A percentile compares a stretch with the other conserved stretches of the same genome.
phyloP scores from a whole-genome alignment of 116 monocot species.

The Posidonia oceanica region DNA sequence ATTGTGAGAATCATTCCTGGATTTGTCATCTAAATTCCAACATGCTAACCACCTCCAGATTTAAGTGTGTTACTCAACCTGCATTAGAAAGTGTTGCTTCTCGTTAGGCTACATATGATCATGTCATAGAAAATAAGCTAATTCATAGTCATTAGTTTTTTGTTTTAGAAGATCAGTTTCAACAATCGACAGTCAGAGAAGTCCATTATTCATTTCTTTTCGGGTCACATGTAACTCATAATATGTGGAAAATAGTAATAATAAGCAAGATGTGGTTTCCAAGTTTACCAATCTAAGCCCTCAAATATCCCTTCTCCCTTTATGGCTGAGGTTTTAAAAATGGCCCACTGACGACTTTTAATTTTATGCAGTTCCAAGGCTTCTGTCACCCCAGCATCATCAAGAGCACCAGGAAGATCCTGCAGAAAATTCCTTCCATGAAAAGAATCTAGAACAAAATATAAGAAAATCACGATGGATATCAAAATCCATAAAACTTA shows the following conservation, averaged over 20 bases:
- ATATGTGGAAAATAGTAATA: not conserved
- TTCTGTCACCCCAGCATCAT: constrained; percentile 91
- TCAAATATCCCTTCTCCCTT: constrained; percentile 97
- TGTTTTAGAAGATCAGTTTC: too few species aligned
- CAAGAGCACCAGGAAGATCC: constrained; percentile 95
- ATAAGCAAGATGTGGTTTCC: not conserved
- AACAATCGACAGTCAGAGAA: too few species aligned
- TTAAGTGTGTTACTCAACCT: constrained; percentile 97
- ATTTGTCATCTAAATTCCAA: not conserved
- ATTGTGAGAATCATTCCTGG: not conserved
- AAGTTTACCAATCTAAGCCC: constrained; percentile 78
- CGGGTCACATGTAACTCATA: too few species aligned
- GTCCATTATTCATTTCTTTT: too few species aligned
- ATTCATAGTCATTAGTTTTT: too few species aligned
- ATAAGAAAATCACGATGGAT: too few species aligned
- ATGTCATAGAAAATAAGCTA: too few species aligned
- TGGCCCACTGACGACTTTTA: constrained; percentile 92
- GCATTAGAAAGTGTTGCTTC: constrained; percentile 7
- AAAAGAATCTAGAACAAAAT: not conserved
- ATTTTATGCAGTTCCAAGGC: constrained; percentile 86
- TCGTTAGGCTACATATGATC: not conserved
- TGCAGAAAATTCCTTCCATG: constrained; percentile 8
- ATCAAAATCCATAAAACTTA: too few species aligned
- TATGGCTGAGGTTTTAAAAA: constrained; percentile 93
- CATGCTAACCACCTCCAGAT: constrained; percentile 47